Base-by-base conservation (phyloP, 805 yeast species). In the Yarrowia deformans region DNA sequence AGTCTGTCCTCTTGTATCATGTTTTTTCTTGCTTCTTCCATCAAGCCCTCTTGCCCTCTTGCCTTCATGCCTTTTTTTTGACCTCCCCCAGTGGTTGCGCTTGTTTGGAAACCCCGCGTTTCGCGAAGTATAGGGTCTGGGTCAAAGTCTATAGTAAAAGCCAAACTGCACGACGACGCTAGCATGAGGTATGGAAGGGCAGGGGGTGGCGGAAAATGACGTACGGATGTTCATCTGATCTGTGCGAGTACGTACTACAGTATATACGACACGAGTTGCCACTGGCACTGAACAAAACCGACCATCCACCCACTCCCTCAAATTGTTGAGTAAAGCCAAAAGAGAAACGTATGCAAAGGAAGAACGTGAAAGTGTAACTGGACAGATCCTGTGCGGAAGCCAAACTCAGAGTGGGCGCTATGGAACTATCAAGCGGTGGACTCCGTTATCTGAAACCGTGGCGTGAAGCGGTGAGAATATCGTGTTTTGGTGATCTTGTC, bases 51-150 rank as follows among this genome's bases (percentile, higher is more conserved):
- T 23, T 23, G 29, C 29, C 29, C 29, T 23, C 29, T 23, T 23
- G 29, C 29, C 29, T 4, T 23, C 29, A 2, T 23, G 29, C 29
- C 29, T 23, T 23, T 5, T 29, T 19, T 8, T 34, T 34, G 32
- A 8, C 43, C 13, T 18, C 23, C 43, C 29, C 32, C 43, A 43
- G 46, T 23, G 8, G 3, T 18, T 8, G 16, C 13, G 55, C 43
- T 54, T 54, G 40, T 34, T 50, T 50, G 23, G 58, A 45, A 54
- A 54, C 60, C 60, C 60, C 60, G 60, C 60, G 60, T 39, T 54
- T 54, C 60, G 60, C 60, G 39, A 37, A 54, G 19, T n/a, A 18
- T 18, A 19, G 29, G 32, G 9, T 37, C 34, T 23, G 32, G 14
- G 23, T 34, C 16, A 5, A 39, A 54, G 45, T 8, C 18, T 19